phyloP scores from a whole-genome alignment of 768 basidiomycete genomes.

The Neoboletus brunneissimus region DNA sequence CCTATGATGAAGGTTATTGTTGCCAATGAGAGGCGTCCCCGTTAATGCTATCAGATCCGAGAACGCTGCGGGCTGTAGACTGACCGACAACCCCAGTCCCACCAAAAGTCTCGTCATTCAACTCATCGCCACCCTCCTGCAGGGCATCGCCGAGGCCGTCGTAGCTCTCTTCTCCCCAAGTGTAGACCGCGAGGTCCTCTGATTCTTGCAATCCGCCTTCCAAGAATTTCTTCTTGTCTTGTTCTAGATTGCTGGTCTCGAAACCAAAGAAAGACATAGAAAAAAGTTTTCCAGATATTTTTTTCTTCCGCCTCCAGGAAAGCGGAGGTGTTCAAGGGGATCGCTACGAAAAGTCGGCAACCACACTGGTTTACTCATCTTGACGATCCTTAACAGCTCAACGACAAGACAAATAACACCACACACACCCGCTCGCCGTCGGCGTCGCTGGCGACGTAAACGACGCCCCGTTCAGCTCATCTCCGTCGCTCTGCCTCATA shows the following conservation, averaged over 20 bases:
- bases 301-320: constrained; percentile 18
- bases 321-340: constrained; percentile 13
- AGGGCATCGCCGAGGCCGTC: constrained; percentile 87
- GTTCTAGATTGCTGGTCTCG: constrained; percentile 59
- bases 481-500: not conserved
- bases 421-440: constrained; percentile 17
- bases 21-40: not conserved
- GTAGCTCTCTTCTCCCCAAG: constrained; percentile 88
- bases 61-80: constrained; percentile 25
- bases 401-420: constrained; percentile 24
- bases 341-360: constrained; percentile 13
- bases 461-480: not conserved
- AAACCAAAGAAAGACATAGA: constrained; percentile 85
- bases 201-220: constrained; percentile 50
- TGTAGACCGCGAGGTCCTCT: constrained; percentile 87
- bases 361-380: constrained; percentile 13
- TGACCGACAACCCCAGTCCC: constrained; percentile 65
- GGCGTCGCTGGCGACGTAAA: not conserved
- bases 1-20: constrained; percentile 43
- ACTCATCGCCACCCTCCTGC: constrained; percentile 85
- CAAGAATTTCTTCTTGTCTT: constrained; percentile 57
- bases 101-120: constrained; percentile 98
- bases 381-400: constrained; percentile 4
- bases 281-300: constrained; percentile 7
- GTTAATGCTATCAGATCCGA: constrained; percentile 17